Conservation (phyloP, 257 asterid species). For the Anisodus acutangulus region DNA sequence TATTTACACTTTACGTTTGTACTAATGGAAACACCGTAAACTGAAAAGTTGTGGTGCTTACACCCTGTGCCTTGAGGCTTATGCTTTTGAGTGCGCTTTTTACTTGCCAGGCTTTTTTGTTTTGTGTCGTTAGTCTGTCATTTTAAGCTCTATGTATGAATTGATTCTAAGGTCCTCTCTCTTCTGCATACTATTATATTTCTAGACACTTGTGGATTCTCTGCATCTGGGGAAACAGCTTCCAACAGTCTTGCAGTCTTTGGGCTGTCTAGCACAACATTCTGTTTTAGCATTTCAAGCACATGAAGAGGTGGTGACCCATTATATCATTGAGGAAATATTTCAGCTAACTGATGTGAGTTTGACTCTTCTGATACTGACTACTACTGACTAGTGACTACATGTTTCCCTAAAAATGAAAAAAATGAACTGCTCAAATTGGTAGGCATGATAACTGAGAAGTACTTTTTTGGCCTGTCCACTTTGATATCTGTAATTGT, state of each 20-base stretch:
- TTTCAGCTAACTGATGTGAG: constrained; percentile 65
- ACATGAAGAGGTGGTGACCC: constrained; percentile 59
- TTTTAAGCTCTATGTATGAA: not conserved
- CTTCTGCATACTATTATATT: constrained; percentile 30
- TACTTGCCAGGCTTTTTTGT: not conserved
- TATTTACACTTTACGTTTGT: not conserved
- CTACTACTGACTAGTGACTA: constrained; percentile 29
- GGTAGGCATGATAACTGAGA: constrained; percentile 18
- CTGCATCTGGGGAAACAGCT: constrained; percentile 55
- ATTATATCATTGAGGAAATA: constrained; percentile 63
- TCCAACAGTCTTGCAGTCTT: constrained; percentile 80
- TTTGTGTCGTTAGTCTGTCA: not conserved
- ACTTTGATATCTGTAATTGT: constrained; percentile 31
- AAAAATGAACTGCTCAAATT: not conserved
- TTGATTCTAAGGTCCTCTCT: constrained; percentile 10
- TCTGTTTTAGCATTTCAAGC: constrained; percentile 62
- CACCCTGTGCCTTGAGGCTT: not conserved
- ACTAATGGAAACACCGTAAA: not conserved
- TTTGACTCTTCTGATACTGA: constrained; percentile 31
- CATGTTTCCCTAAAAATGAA: not conserved
- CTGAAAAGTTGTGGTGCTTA: constrained; percentile 17
- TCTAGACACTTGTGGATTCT: constrained; percentile 69
- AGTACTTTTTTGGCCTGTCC: constrained; percentile 33
- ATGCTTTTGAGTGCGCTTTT: not conserved
- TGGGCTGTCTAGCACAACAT: constrained; percentile 84